Conservation (phyloP, 176 grass and related monocot genomes). For the Musa schizocarpa region DNA sequence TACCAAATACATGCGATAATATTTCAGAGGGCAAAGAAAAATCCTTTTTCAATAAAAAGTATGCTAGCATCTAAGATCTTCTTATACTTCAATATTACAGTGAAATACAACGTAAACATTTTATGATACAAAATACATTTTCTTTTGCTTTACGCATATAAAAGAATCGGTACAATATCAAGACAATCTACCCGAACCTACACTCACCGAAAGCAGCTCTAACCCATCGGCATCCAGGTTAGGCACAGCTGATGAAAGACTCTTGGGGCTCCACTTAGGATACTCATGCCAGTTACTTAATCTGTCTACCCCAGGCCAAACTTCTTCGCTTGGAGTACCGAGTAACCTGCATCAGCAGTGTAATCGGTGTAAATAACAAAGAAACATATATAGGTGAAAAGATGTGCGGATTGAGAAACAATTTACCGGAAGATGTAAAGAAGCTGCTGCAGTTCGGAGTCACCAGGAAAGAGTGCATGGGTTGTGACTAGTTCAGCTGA, state of each 20-base stretch:
- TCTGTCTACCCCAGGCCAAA: slow-evolving; percentile 75
- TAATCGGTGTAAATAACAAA: neutral
- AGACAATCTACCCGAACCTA: neutral
- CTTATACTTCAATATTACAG: neutral
- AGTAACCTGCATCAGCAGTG: slow-evolving; percentile 40
- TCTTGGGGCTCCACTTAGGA: slow-evolving; percentile 67
- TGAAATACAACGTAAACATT: neutral
- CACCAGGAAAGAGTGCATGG: slow-evolving; percentile 61
- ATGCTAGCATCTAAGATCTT: too few species aligned
- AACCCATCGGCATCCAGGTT: slow-evolving; percentile 45
- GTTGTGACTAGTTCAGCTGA: slow-evolving; percentile 76
- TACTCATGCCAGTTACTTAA: slow-evolving; percentile 74
- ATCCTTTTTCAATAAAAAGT: too few species aligned
- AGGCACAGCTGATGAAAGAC: slow-evolving; percentile 38
- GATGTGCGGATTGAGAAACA: neutral
- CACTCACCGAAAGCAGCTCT: slow-evolving; percentile 70
- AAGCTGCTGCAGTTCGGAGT: slow-evolving; percentile 90
- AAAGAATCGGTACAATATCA: neutral
- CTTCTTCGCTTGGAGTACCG: slow-evolving; percentile 73
- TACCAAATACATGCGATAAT: too few species aligned
- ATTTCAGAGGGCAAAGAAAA: too few species aligned
- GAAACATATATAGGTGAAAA: neutral
- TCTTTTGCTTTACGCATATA: too few species aligned
- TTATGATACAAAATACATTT: too few species aligned
- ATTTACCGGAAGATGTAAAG: slow-evolving; percentile 85